These are phyloP conservation scores for Chlorella sp. DNA, from an alignment of 139 green algal genomes.

Conservation along the genomic window DNA sequence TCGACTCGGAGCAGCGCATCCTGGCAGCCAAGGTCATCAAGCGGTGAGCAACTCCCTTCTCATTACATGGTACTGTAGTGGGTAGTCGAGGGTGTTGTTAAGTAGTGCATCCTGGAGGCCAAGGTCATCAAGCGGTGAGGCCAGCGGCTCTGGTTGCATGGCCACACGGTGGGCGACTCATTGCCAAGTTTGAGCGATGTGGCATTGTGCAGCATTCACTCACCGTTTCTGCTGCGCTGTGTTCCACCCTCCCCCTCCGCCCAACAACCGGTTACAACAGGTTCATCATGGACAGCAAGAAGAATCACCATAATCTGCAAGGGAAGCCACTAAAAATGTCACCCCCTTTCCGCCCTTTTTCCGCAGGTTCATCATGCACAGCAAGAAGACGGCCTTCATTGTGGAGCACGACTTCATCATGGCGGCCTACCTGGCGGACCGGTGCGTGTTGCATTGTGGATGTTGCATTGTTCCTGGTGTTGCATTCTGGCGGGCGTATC, in stretches of 20 bases:
- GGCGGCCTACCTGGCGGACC: conserved; percentile 97
- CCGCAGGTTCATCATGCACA: conserved; percentile 96
- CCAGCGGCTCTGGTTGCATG: too few relatives aligned
- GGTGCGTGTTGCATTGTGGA: background rate
- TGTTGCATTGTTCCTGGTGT: too few relatives aligned
- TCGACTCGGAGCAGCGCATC: conserved; percentile 99
- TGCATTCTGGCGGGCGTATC: too few relatives aligned
- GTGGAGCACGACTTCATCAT: conserved; percentile 99
- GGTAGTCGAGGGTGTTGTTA: background rate
- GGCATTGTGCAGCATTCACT: too few relatives aligned
- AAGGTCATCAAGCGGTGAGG: background rate
- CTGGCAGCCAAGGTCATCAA: conserved; percentile 99
- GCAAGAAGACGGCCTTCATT: conserved; percentile 99
- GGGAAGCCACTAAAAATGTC: background rate
- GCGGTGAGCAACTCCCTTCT: conserved; percentile 44
- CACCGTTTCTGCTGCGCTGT: too few relatives aligned
- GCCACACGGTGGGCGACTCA: too few relatives aligned
- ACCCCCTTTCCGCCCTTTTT: background rate
- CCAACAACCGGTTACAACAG: background rate
- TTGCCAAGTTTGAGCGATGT: too few relatives aligned
- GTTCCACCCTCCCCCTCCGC: too few relatives aligned
- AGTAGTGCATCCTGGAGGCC: background rate
- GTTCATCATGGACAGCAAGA: conserved; percentile 99
- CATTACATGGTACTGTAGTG: background rate
- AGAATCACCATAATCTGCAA: too few relatives aligned